Conservation (phyloP, 768 basidiomycete genomes). For the Mrakia frigida region DNA sequence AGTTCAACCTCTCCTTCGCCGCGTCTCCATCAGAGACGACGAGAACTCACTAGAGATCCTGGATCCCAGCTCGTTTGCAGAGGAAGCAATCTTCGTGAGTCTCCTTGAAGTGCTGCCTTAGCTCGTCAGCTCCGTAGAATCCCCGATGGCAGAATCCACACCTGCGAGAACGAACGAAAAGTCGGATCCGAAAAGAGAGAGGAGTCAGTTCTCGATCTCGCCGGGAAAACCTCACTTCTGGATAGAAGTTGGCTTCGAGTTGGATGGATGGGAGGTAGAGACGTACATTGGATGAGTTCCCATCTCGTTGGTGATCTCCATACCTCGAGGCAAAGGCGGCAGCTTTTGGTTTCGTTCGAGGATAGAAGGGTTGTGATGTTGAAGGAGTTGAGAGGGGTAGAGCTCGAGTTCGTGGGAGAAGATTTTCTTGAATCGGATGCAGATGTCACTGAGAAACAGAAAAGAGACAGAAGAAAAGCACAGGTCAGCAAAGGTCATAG, state of each 20-base stretch:
- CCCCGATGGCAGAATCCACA: constrained; percentile 90
- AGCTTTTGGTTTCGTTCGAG: constrained; percentile 39
- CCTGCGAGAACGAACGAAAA: neutral
- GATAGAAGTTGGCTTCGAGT: too few species aligned
- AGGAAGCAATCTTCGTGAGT: constrained; percentile 94
- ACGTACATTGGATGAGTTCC: constrained; percentile 44
- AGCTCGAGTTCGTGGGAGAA: constrained; percentile 91
- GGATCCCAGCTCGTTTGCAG: constrained; percentile 73
- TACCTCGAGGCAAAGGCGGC: constrained; percentile 32
- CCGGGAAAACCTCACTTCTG: too few species aligned
- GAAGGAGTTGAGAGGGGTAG: constrained; percentile 62
- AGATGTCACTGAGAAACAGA: constrained; percentile 60
- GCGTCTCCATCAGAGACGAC: neutral
- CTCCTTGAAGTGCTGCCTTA: constrained; percentile 90
- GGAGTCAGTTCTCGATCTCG: neutral
- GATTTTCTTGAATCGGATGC: constrained; percentile 82
- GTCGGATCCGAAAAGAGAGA: neutral
- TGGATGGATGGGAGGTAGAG: too few species aligned
- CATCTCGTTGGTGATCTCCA: constrained; percentile 34
- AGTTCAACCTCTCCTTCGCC: neutral
- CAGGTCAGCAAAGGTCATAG: neutral
- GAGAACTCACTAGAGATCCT: constrained; percentile 74
- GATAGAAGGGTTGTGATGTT: constrained; percentile 71
- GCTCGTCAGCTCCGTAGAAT: constrained; percentile 86
- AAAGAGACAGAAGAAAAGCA: neutral